These are phyloP conservation scores for Colletotrichum shisoi DNA, from an alignment of 2,329 filamentous ascomycete species.

Conservation along the genomic window DNA sequence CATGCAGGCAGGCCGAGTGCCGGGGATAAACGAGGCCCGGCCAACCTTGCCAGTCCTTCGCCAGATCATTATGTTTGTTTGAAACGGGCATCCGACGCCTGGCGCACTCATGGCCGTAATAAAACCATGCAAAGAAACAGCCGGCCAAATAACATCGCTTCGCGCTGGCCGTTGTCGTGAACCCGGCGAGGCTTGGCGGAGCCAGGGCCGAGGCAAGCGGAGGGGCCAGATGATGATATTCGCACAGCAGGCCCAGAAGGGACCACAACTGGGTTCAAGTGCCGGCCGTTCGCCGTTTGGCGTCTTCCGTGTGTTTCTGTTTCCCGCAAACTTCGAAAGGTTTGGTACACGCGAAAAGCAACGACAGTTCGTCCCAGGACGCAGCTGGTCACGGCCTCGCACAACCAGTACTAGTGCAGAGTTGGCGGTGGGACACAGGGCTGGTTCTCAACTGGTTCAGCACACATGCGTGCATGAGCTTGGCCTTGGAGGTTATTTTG, in stretches of 20 bases:
- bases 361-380: not conserved
- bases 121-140: not conserved
- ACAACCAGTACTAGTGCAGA: not conserved
- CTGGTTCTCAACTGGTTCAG: slow-evolving; percentile 5
- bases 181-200: slow-evolving; percentile 9
- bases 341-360: not conserved
- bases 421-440: not conserved
- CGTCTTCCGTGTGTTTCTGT: no score
- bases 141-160: not conserved
- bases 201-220: not conserved
- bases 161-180: not conserved
- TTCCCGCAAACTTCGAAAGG: slow-evolving; percentile 11
- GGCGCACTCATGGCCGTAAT: not conserved
- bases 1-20: slow-evolving; percentile 10
- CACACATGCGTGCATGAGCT: not conserved
- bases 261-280: slow-evolving; percentile 4
- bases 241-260: not conserved
- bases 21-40: not conserved
- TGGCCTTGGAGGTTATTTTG: slow-evolving; percentile 14
- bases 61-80: not conserved
- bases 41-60: not conserved
- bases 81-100: not conserved
- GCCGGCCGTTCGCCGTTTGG: slow-evolving; percentile 4
- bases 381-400: not conserved
- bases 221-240: slow-evolving; percentile 19